phyloP scores from a whole-genome alignment of 1,284 basidiomycete genomes.

The Vanrija sp. region DNA sequence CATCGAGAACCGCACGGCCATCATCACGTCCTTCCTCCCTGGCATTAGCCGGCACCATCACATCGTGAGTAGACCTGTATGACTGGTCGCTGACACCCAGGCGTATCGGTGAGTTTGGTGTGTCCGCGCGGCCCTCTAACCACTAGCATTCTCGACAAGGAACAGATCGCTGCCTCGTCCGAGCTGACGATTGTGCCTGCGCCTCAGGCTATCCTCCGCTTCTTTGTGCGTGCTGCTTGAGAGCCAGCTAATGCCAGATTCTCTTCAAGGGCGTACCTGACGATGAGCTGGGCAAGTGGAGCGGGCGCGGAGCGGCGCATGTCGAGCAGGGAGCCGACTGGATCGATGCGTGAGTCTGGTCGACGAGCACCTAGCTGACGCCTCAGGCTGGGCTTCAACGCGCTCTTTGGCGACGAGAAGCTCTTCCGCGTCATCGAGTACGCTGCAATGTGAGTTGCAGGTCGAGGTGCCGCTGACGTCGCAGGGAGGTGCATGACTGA shows the following conservation, averaged over 20 bases:
- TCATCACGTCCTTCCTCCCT: slow-evolving; percentile 45
- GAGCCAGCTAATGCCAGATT: slow-evolving; percentile 22
- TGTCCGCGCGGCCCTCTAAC: not conserved
- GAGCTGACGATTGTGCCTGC: slow-evolving; percentile 34
- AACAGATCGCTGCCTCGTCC: slow-evolving; percentile 32
- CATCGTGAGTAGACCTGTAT: slow-evolving; percentile 26
- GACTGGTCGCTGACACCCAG: slow-evolving; percentile 12
- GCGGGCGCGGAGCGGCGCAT: slow-evolving; percentile 27
- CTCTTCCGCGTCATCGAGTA: slow-evolving; percentile 47
- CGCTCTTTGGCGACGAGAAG: slow-evolving; percentile 29
- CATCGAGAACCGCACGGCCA: slow-evolving; percentile 34
- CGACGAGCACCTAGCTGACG: not conserved
- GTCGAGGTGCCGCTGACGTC: not conserved
- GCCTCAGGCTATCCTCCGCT: slow-evolving; percentile 33
- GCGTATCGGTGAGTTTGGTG: slow-evolving; percentile 25
- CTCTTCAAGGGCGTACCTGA: slow-evolving; percentile 40
- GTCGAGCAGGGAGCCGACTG: slow-evolving; percentile 44
- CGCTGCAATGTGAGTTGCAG: slow-evolving; percentile 40
- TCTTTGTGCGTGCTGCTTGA: slow-evolving; percentile 30
- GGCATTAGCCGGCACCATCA: slow-evolving; percentile 36
- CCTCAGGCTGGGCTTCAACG: slow-evolving; percentile 33
- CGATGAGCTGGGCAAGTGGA: slow-evolving; percentile 38
- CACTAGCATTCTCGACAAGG: slow-evolving; percentile 33
- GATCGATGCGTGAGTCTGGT: slow-evolving; percentile 33
- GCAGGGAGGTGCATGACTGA: slow-evolving; percentile 14